Evolutionary conservation across 768 basidiomycete genomes (phyloP).

Genomic region (Suillus bovinus): DNA sequence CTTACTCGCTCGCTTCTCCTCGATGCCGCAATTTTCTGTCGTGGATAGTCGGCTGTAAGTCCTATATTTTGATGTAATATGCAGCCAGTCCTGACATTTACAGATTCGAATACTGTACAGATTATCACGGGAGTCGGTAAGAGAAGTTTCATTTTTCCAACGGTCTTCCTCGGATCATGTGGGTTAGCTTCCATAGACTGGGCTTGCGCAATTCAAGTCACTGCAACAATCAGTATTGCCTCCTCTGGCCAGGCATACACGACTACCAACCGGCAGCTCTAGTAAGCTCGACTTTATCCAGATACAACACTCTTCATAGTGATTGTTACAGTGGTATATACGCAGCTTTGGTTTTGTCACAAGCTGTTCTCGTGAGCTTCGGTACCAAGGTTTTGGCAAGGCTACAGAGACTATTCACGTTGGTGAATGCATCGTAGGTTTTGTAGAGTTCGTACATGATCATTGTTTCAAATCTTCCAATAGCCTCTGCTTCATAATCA

Average conservation of each 20-base stretch:
- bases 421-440: neutral
- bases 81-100: neutral
- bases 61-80: neutral
- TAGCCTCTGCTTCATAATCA: conserved; percentile 27
- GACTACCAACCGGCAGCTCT: neutral
- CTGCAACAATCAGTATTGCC: neutral
- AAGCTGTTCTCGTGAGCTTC: neutral
- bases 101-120: neutral
- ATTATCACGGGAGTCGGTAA: neutral
- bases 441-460: neutral
- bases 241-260: neutral
- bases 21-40: neutral
- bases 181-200: neutral
- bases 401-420: neutral
- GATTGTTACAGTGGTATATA: neutral
- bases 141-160: neutral
- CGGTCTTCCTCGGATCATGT: neutral
- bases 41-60: neutral
- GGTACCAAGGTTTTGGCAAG: neutral
- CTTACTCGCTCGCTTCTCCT: neutral
- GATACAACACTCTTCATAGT: neutral
- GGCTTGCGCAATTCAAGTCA: neutral
- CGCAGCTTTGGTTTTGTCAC: neutral
- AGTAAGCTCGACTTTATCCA: neutral
- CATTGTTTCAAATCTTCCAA: neutral